Evolutionary conservation across 2,329 filamentous ascomycete species (phyloP).

Genomic region (Arthrobotrys sinensis): DNA sequence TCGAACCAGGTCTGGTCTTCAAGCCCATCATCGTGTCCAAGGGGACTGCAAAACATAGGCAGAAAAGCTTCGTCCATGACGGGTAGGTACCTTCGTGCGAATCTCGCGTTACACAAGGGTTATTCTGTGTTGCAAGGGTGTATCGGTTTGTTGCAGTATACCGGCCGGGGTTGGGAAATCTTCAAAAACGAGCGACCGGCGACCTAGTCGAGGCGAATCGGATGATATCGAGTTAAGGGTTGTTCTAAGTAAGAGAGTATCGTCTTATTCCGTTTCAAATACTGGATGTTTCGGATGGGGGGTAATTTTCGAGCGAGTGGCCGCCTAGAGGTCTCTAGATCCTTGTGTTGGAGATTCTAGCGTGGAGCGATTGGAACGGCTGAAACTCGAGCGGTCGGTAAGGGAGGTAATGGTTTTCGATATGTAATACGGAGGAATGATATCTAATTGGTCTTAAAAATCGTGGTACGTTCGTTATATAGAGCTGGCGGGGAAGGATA

Average conservation of each 20-base stretch:
- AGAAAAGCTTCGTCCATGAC: neutral
- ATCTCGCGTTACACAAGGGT: constrained; percentile 1
- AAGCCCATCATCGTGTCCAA: too few species aligned
- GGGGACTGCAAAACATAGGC: too few species aligned
- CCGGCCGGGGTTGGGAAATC: neutral
- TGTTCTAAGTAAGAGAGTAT: too few species aligned
- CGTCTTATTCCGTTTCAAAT: too few species aligned
- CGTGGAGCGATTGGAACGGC: neutral
- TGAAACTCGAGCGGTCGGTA: neutral
- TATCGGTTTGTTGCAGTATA: neutral
- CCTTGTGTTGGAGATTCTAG: neutral
- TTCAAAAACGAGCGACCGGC: neutral
- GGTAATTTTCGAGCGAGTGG: too few species aligned
- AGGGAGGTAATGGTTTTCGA: neutral
- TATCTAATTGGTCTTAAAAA: neutral
- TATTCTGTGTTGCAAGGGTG: neutral
- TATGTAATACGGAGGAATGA: neutral
- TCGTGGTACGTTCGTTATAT: neutral
- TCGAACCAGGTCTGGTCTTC: neutral
- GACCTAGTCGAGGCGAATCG: too few species aligned
- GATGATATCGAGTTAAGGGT: too few species aligned
- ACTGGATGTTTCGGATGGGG: too few species aligned
- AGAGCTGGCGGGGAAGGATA: constrained; percentile 1
- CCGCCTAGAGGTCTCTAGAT: too few species aligned
- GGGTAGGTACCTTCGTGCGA: neutral